Percentiles rank a stretch among this genome's conserved stretches.
Conservation (phyloP, 2,329 filamentous ascomycete species). For the Mycosphaerella sp. region DNA sequence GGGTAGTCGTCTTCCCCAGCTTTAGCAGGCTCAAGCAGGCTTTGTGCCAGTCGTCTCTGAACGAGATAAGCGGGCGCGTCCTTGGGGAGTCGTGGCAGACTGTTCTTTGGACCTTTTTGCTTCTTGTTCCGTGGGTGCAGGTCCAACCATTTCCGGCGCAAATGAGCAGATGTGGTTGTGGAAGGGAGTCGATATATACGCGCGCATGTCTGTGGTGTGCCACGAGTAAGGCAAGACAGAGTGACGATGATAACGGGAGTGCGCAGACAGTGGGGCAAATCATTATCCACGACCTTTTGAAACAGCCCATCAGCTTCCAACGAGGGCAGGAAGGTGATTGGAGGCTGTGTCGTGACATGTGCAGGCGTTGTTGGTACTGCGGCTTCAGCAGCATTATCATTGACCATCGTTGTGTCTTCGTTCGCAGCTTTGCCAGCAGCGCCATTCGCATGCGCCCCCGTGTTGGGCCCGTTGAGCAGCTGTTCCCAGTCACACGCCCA, state of each 20-base stretch:
- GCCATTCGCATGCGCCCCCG: not conserved
- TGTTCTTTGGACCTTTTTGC: constrained; percentile 24
- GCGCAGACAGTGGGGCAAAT: constrained; percentile 26
- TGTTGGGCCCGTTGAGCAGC: constrained; percentile 43
- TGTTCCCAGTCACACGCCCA: constrained; percentile 79
- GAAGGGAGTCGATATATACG: constrained; percentile 81
- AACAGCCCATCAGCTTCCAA: not conserved
- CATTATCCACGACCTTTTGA: not conserved
- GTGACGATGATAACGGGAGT: constrained; percentile 53
- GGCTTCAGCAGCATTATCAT: not conserved
- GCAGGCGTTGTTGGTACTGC: not conserved
- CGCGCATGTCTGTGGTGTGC: constrained; percentile 64
- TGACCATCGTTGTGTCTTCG: not conserved
- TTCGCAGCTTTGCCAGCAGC: not conserved
- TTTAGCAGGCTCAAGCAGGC: constrained; percentile 41
- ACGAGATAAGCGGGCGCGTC: constrained; percentile 42
- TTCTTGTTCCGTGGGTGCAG: constrained; percentile 38
- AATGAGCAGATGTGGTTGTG: constrained; percentile 33
- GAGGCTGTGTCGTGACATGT: not conserved
- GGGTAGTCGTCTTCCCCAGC: constrained; percentile 46
- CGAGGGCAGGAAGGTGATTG: constrained; percentile 5
- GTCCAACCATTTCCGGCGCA: constrained; percentile 67
- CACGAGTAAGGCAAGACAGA: constrained; percentile 62
- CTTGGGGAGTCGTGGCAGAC: constrained; percentile 26
- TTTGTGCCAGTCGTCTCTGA: constrained; percentile 38